Conservation (phyloP, 495 filamentous ascomycete genomes). For the Echria macrotheca region DNA sequence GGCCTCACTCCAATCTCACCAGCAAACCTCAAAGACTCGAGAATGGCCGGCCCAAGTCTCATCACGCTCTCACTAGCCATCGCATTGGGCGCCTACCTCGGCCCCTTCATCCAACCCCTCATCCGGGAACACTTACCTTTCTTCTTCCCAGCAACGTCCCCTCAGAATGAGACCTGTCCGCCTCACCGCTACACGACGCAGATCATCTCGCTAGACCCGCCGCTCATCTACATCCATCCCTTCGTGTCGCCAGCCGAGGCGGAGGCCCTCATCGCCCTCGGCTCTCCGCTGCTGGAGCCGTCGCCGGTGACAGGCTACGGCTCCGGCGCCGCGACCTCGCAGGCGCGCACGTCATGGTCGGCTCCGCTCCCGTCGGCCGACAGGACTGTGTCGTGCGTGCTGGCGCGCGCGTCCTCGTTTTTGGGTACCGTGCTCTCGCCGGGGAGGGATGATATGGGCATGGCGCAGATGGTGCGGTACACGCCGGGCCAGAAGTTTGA, state of each 20-base stretch:
- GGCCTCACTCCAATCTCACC: too few species aligned
- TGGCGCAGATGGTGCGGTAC: constrained; percentile 41
- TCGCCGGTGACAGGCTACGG: constrained; percentile 31
- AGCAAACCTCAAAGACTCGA: too few species aligned
- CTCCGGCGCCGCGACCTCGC: constrained; percentile 12
- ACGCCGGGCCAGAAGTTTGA: constrained; percentile 38
- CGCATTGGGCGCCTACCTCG: constrained; percentile 11
- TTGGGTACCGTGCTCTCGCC: constrained; percentile 33
- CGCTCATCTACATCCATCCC: constrained; percentile 34
- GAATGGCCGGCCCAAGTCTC: too few species aligned
- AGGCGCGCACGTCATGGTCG: constrained; percentile 34
- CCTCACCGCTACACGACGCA: constrained; percentile 32
- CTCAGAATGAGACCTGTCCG: constrained; percentile 13
- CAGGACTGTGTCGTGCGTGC: constrained; percentile 30
- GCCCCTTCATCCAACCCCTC: constrained; percentile 2
- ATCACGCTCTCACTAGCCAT: constrained; percentile 1
- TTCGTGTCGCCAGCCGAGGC: constrained; percentile 30
- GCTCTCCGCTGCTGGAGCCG: constrained; percentile 24
- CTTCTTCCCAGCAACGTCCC: too few species aligned
- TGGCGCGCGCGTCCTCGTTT: constrained; percentile 32
- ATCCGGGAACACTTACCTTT: too few species aligned
- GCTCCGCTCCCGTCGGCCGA: constrained; percentile 31
- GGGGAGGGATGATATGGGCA: constrained; percentile 35
- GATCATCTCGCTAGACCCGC: constrained; percentile 36
- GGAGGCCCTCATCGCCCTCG: constrained; percentile 23